Percentiles rank a stretch among this genome's conserved stretches.
phyloP scores from a whole-genome alignment of 352 stramenopile species.

The Globisporangium parvum region DNA sequence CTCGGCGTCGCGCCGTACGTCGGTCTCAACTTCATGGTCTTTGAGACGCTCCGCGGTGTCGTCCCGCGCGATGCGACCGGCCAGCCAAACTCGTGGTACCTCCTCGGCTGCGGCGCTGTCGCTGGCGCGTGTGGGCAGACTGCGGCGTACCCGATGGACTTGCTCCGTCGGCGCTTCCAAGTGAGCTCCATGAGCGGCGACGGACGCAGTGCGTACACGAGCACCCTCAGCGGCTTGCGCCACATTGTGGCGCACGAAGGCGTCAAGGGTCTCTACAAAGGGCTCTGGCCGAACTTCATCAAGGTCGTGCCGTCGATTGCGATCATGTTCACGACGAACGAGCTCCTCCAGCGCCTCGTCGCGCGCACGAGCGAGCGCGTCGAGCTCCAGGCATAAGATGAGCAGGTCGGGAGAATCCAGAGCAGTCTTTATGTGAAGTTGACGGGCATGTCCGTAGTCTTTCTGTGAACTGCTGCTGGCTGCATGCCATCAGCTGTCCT shows the following conservation, averaged over 20 bases:
- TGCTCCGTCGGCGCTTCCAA: conserved; percentile 71
- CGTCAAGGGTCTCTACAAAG: conserved; percentile 60
- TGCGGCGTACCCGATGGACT: conserved; percentile 67
- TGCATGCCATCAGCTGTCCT: not conserved
- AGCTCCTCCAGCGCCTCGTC: conserved; percentile 49
- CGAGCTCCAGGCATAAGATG: not conserved
- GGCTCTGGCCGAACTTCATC: conserved; percentile 59
- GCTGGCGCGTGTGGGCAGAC: conserved; percentile 69
- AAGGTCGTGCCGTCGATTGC: conserved; percentile 77
- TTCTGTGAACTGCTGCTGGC: not conserved
- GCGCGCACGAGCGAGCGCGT: conserved; percentile 9
- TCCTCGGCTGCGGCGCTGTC: conserved; percentile 53
- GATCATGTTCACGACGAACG: conserved; percentile 80
- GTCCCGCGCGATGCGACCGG: conserved; percentile 38
- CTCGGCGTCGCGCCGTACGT: conserved; percentile 71
- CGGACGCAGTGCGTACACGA: conserved; percentile 28
- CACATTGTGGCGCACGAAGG: conserved; percentile 49
- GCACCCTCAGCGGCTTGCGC: conserved; percentile 38
- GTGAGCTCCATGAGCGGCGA: conserved; percentile 36
- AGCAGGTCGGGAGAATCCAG: too few species aligned
- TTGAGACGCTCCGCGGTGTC: conserved; percentile 46
- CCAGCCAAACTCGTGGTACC: conserved; percentile 44
- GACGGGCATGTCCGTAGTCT: not conserved
- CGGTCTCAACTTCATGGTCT: conserved; percentile 74
- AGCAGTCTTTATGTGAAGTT: too few species aligned